These are phyloP conservation scores for Pythium vanterpoolii DNA, from an alignment of 352 stramenopile genomes.

Conservation along the genomic window DNA sequence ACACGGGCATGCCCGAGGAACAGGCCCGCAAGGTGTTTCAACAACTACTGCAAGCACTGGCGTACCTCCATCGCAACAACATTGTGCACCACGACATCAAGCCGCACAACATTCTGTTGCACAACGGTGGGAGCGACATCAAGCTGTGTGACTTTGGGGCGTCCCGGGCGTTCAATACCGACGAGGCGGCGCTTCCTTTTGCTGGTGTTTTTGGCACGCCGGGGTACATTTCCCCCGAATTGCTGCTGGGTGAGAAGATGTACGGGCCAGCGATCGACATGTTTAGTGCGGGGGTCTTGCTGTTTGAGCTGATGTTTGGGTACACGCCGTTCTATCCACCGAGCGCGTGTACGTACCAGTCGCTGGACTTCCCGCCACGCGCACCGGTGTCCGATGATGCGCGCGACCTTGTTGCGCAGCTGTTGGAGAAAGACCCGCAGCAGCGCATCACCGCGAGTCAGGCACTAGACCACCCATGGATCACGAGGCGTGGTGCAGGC, in stretches of 20 bases:
- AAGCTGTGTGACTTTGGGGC: constrained; percentile 86
- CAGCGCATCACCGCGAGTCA: constrained; percentile 74
- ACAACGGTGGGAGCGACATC: constrained; percentile 37
- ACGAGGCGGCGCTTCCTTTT: constrained; percentile 51
- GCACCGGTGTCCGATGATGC: constrained; percentile 33
- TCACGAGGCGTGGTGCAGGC: constrained; percentile 36
- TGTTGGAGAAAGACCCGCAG: constrained; percentile 72
- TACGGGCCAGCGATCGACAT: constrained; percentile 70
- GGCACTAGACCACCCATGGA: constrained; percentile 83
- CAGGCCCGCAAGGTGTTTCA: constrained; percentile 51
- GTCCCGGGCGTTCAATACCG: constrained; percentile 60
- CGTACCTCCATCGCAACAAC: constrained; percentile 65
- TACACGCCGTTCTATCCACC: constrained; percentile 73
- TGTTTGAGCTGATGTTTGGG: constrained; percentile 77
- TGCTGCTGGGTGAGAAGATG: constrained; percentile 43
- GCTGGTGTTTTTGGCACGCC: constrained; percentile 67
- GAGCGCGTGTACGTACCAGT: constrained; percentile 54
- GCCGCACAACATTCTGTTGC: constrained; percentile 74
- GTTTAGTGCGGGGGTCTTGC: constrained; percentile 66
- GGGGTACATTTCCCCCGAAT: constrained; percentile 65
- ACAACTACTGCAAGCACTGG: constrained; percentile 56
- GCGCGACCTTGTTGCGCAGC: constrained; percentile 62
- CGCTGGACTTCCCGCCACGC: constrained; percentile 52
- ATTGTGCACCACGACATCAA: constrained; percentile 93
- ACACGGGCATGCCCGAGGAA: constrained; percentile 43